A percentile compares a stretch with the other conserved stretches of the same genome.
Evolutionary conservation across 108 stramenopile genomes (phyloP).

Genomic region (Mayamaea pseudoterrestris): DNA sequence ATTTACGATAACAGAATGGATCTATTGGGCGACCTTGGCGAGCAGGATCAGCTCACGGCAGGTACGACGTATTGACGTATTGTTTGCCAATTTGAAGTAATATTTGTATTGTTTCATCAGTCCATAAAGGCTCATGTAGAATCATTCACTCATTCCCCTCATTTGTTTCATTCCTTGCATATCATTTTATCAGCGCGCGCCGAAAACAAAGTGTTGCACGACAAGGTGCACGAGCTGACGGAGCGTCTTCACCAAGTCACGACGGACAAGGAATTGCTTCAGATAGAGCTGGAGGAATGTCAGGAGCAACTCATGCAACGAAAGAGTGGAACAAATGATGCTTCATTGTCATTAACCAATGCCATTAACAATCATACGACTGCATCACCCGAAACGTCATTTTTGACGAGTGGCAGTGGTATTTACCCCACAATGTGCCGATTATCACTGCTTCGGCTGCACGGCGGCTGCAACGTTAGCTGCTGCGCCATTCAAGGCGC

Average conservation of each 20-base stretch:
- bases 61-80: slow-evolving; percentile 14
- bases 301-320: slow-evolving; percentile 3
- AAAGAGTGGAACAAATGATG: neutral
- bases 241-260: slow-evolving; percentile 33
- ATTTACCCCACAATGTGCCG: slow-evolving; percentile 30
- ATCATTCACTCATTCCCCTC: neutral
- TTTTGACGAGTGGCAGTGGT: slow-evolving; percentile 62
- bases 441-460: slow-evolving; percentile 34
- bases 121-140: neutral
- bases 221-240: slow-evolving; percentile 52
- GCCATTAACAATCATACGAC: too few species aligned
- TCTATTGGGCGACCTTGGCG: slow-evolving; percentile 67
- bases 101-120: neutral
- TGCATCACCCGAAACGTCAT: slow-evolving; percentile 13
- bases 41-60: slow-evolving; percentile 64
- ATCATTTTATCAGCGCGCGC: slow-evolving; percentile 27
- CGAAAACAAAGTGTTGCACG: slow-evolving; percentile 62
- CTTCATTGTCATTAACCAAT: too few species aligned
- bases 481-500: slow-evolving; percentile 52
- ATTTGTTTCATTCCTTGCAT: neutral
- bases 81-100: neutral
- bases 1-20: slow-evolving; percentile 61
- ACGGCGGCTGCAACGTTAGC: slow-evolving; percentile 43
- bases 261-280: slow-evolving; percentile 51
- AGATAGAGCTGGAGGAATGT: slow-evolving; percentile 63